Evolutionary conservation across 495 filamentous ascomycete species (phyloP), one percentile per base, ranked within the genome.

Genomic region (Penicillium arizonense): DNA sequence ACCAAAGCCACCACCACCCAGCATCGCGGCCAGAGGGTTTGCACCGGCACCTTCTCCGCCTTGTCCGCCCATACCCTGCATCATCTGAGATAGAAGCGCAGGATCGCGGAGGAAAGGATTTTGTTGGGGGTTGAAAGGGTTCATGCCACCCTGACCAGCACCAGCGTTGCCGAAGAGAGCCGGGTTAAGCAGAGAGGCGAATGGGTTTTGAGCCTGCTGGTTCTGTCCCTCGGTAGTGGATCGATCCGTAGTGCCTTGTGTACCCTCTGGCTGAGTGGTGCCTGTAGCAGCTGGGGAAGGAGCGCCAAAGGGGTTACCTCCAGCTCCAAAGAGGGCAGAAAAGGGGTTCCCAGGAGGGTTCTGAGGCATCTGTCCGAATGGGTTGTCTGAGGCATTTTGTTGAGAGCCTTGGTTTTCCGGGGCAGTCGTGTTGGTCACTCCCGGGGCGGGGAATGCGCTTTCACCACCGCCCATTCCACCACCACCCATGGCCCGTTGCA

Each of bases 401-500:
- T 78, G 63, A 32, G 55, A 41, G 50, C 58, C 69, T 57, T 67
- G 70, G 62, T 64, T 69, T 47, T 73, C 70, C 35, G 74, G 69
- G 8, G 77, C 70, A 26, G 78, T 79, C 11, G 82, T 93, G 70
- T 95, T 90, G 18, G 90, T 95, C 14, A 85, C 83, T 3, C 92
- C 95, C 10, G 95, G 94, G 30, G 90, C 91, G 5, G 95, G 91
- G 62, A 98, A 96, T 14, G 84, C 78, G 46, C 64, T 58, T 21
- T 63, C 70, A 44, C 75, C 71, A 43, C 74, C 79, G 52, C 58
- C 58, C 36, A 71, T 59, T 16, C 74, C 80, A 11, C 73, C 75
- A 44, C 67, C 69, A 21, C 84, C 85, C 44, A 94, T 82, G 28
- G 78, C 75, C 51, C 87, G 77, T 56, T 89, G 86, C 82, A 97